Evolutionary conservation across 495 filamentous ascomycete species (phyloP).

Genomic region (Aspergillus asperescens): DNA sequence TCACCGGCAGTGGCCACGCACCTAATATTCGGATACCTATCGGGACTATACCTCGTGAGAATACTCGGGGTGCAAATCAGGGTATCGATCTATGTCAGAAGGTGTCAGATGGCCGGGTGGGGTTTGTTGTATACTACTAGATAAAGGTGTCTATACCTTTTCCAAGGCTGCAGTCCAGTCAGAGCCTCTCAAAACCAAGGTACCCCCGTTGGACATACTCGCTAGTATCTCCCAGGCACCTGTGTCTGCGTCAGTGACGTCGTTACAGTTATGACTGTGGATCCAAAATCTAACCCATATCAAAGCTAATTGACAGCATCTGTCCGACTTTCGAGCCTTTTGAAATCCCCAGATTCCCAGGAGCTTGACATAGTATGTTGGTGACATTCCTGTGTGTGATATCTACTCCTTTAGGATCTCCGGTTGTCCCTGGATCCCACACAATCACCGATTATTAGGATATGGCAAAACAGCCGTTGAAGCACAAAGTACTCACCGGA

Average conservation of each 20-base stretch:
- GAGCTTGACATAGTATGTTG: constrained; percentile 5
- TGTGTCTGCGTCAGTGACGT: neutral
- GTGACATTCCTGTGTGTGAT: constrained; percentile 10
- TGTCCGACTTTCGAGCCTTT: constrained; percentile 3
- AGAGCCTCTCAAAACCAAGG: constrained; percentile 1
- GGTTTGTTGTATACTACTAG: neutral
- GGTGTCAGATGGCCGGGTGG: neutral
- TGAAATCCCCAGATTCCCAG: constrained; percentile 6
- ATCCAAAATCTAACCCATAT: constrained; percentile 9
- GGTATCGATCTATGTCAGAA: neutral
- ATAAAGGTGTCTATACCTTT: neutral
- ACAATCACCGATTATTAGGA: neutral
- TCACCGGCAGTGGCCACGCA: constrained; percentile 10
- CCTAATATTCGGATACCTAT: constrained; percentile 7
- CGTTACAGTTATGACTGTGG: neutral
- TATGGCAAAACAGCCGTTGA: neutral
- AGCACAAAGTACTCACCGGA: neutral
- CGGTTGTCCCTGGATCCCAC: constrained; percentile 2
- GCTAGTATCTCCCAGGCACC: constrained; percentile 9
- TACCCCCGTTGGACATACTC: constrained; percentile 4
- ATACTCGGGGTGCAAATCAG: constrained; percentile 13
- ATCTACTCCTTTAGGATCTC: constrained; percentile 9
- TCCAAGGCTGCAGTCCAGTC: neutral
- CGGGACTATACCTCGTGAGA: neutral
- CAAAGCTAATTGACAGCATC: constrained; percentile 8